Percentiles rank a stretch among this genome's conserved stretches.
phyloP scores from a whole-genome alignment of 768 basidiomycete genomes.

The Kondoa malvinella region DNA sequence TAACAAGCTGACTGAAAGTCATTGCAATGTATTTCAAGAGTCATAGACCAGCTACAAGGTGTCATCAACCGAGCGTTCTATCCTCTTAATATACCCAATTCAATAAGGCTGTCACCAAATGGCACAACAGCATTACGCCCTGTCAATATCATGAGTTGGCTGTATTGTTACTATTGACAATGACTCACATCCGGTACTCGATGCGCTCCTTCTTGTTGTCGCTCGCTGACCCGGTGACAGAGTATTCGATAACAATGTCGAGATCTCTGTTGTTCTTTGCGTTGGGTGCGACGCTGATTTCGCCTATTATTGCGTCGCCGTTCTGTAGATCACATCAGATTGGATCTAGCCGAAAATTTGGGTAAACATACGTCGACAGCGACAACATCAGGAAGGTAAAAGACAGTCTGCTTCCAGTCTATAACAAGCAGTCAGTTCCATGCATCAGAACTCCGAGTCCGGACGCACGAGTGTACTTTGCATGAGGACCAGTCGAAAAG shows the following conservation, averaged over 20 bases:
- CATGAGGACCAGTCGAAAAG: slow-evolving; percentile 95
- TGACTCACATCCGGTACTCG: slow-evolving; percentile 17
- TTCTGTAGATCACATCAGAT: slow-evolving; percentile 31
- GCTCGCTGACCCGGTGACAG: slow-evolving; percentile 25
- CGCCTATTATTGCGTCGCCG: slow-evolving; percentile 57
- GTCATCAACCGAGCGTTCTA: neutral
- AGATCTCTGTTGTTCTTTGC: slow-evolving; percentile 83
- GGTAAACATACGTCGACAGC: slow-evolving; percentile 36
- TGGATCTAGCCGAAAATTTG: neutral
- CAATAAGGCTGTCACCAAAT: too few relatives aligned
- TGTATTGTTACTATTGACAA: neutral
- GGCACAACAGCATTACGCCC: too few relatives aligned
- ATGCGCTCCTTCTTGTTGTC: slow-evolving; percentile 8
- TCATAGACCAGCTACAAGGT: neutral
- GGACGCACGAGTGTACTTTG: slow-evolving; percentile 43
- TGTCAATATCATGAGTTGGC: neutral
- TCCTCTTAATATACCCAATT: neutral
- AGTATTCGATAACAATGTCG: slow-evolving; percentile 69
- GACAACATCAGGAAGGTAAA: slow-evolving; percentile 73
- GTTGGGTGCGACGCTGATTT: slow-evolving; percentile 68
- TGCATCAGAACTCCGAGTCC: neutral
- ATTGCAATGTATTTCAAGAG: neutral
- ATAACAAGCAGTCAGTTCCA: neutral
- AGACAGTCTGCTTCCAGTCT: slow-evolving; percentile 48
- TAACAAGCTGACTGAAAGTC: neutral